Evolutionary conservation across 805 yeast genomes (phyloP).

Genomic region (Candida maesae): DNA sequence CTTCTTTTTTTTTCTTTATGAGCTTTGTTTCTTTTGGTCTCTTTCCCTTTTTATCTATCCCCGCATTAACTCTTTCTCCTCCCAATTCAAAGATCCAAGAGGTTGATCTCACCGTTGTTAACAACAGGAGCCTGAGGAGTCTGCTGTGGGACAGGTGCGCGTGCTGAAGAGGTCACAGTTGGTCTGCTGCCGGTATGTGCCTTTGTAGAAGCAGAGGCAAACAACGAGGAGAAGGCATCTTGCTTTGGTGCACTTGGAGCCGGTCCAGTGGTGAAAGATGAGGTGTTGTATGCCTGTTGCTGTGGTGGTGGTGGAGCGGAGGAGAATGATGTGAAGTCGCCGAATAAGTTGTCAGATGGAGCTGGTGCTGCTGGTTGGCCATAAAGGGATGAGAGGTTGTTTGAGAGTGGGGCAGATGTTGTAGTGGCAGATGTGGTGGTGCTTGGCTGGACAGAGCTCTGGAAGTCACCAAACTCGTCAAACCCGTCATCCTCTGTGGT

Average conservation of each 20-base stretch:
- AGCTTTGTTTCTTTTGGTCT: too few species aligned
- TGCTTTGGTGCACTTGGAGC: slow-evolving; percentile 39
- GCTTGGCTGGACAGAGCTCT: slow-evolving; percentile 44
- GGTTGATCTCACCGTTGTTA: slow-evolving; percentile 18
- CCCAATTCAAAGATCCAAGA: slow-evolving; percentile 12
- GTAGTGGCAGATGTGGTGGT: slow-evolving; percentile 20
- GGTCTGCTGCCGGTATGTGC: slow-evolving; percentile 15
- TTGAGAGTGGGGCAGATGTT: slow-evolving; percentile 16
- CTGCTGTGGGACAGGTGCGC: slow-evolving; percentile 7
- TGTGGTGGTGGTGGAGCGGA: slow-evolving; percentile 12
- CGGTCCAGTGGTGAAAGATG: slow-evolving; percentile 32
- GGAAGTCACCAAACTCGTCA: slow-evolving; percentile 81
- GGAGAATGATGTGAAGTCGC: slow-evolving; percentile 25
- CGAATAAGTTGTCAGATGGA: slow-evolving; percentile 22
- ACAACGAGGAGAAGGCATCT: slow-evolving; percentile 73
- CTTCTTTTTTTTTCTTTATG: too few species aligned
- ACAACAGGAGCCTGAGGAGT: slow-evolving; percentile 5
- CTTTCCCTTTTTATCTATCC: too few species aligned
- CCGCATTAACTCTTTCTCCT: too few species aligned
- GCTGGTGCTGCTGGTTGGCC: slow-evolving; percentile 23
- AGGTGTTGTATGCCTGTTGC: neutral
- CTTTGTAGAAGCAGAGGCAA: slow-evolving; percentile 56
- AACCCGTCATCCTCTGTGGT: slow-evolving; percentile 42
- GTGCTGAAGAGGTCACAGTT: slow-evolving; percentile 1
- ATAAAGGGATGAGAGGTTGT: slow-evolving; percentile 32